Evolutionary conservation across 352 stramenopile species (phyloP), one percentile per base, ranked within the genome.

Genomic region (Globisporangium recalcitrans): DNA sequence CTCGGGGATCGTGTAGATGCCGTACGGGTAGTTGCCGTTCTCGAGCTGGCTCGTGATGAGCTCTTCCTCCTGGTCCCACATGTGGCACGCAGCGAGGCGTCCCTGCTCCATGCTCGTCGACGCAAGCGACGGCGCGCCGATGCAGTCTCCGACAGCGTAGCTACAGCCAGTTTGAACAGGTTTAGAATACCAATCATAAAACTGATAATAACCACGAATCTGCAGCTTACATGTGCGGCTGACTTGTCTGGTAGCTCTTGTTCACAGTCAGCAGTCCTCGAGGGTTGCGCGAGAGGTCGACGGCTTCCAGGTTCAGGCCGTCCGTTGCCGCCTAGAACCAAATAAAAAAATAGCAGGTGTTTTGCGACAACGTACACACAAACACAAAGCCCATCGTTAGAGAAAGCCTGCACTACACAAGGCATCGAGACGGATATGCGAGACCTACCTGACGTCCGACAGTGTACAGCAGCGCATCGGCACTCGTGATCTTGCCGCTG

Each of bases 61-160:
- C 16, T 84, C 72, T 58, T 93, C 72, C 19, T 77, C 71, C 27
- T 76, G 46, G 14, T 84, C 72, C 77, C 86, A 96, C 88, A 97
- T 97, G 69, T 95, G 87, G 64, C 80, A 88, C 27, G 85, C 82
- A 4, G 86, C 88, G 21, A 92, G 66, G 13, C 86, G 82, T 13
- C 88, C 88, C 59, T 97, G 88, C 62, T 97, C 88, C 85, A 96
- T 96, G 68, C 82, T 92, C 54, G 88, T 97, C 19, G 87, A 96
- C 48, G 88, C 88, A 31, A 97, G 71, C 22, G 87, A 80, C 4
- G 88, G 88, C 21, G 85, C 88, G 21, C 88, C 88, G 21, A 97
- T 97, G 59, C 89, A 93, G 65, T 97, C 88, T 26, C 88, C 88
- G n/a, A 72, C 85, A 16, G 88, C 87, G 68, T 95, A 97, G 60